phyloP scores from a whole-genome alignment of 345 rosid species.

The rapeseed (Brassica napus) region Da-Ae NC_063448.1:37691001-37691500 shows the following conservation, averaged over 20 bases:
- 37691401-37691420: background rate
- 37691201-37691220: background rate
- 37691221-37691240: constrained; percentile 10
- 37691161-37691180: constrained; percentile 42
- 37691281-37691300: background rate
- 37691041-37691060: background rate
- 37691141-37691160: constrained; percentile 12
- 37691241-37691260: background rate
- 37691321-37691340: background rate
- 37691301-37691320: background rate
- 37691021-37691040: background rate
- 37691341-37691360: background rate
- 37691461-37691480: background rate
- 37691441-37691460: background rate
- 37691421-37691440: background rate
- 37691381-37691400: background rate
- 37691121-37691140: background rate
- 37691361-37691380: background rate
- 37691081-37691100: constrained; percentile 4
- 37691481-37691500: background rate
- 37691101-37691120: constrained; percentile 41
- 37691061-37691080: background rate
- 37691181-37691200: background rate
- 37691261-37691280: background rate
- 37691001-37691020: too few species aligned